Conservation (phyloP, 1,284 basidiomycete genomes). For the Leccinum griseonigrum region DNA sequence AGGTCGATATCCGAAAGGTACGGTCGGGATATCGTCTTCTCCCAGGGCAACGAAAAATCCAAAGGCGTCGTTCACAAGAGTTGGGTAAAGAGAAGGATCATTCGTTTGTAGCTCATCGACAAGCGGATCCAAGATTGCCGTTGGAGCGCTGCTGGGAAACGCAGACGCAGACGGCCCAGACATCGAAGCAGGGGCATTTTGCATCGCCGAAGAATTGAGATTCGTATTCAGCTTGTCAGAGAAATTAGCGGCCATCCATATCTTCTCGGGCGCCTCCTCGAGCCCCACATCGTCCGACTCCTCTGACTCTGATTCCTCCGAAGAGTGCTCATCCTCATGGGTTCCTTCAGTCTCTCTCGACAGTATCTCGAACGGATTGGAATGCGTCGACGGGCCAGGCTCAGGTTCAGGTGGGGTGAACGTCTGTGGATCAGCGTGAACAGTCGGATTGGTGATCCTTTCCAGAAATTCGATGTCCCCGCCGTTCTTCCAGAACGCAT, state of each 20-base stretch:
- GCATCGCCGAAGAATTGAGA: slow-evolving; percentile 5
- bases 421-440: neutral
- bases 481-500: slow-evolving; percentile 47
- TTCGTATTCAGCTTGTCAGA: neutral
- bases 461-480: slow-evolving; percentile 43
- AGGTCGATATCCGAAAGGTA: slow-evolving; percentile 36
- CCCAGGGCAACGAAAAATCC: slow-evolving; percentile 39
- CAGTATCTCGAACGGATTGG: slow-evolving; percentile 21
- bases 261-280: slow-evolving; percentile 26
- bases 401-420: neutral
- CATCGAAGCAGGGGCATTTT: neutral
- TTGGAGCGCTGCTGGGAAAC: neutral
- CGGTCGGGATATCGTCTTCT: slow-evolving; percentile 29
- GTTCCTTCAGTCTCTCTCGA: slow-evolving; percentile 2
- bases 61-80: slow-evolving; percentile 15
- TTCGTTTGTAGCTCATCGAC: neutral
- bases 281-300: slow-evolving; percentile 10
- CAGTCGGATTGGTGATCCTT: neutral
- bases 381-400: slow-evolving; percentile 1
- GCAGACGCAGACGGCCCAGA: neutral
- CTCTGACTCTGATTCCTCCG: slow-evolving; percentile 10
- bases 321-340: slow-evolving; percentile 6
- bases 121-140: neutral
- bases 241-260: slow-evolving; percentile 26
- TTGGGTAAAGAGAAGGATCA: neutral